A percentile compares a stretch with the other conserved stretches of the same genome.
Conservation (phyloP, 129 eudicot genomes). For the Flaveria linearis region DNA sequence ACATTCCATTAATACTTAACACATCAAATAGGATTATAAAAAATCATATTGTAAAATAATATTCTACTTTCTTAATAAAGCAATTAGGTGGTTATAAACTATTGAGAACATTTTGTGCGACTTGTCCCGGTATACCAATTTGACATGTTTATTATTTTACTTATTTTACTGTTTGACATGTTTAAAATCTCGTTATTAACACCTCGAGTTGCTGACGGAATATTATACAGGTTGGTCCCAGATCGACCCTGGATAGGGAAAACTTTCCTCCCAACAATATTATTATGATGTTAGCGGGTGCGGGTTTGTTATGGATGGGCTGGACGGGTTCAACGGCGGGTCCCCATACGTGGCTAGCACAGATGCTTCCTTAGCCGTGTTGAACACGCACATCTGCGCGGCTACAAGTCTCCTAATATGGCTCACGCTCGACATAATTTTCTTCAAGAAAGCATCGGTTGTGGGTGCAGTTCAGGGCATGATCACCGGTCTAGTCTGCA, state of each 20-base stretch:
- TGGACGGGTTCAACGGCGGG: slow-evolving; percentile 81
- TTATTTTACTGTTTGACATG: no score
- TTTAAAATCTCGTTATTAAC: no score
- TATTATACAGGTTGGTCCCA: slow-evolving; percentile 53
- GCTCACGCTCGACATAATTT: slow-evolving; percentile 45
- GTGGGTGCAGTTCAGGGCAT: slow-evolving; percentile 56
- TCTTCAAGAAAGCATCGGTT: slow-evolving; percentile 47
- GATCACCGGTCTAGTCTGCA: slow-evolving; percentile 68
- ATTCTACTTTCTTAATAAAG: no score
- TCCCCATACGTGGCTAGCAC: slow-evolving; percentile 54
- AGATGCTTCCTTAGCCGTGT: slow-evolving; percentile 48
- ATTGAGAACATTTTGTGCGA: no score
- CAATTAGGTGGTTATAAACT: no score
- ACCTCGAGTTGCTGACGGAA: no score
- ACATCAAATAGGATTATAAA: no score
- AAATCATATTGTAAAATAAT: no score
- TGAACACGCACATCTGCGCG: slow-evolving; percentile 61
- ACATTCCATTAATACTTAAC: no score
- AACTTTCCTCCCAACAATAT: slow-evolving; percentile 56
- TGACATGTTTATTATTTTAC: no score
- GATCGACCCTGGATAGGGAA: slow-evolving; percentile 42
- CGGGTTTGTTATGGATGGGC: slow-evolving; percentile 68
- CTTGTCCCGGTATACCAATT: no score
- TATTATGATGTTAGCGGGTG: slow-evolving; percentile 59
- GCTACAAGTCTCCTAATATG: slow-evolving; percentile 61